Evolutionary conservation across 2,329 filamentous ascomycete genomes (phyloP), one percentile per base, ranked within the genome.

Genomic region (Madurella mycetomatis): DNA sequence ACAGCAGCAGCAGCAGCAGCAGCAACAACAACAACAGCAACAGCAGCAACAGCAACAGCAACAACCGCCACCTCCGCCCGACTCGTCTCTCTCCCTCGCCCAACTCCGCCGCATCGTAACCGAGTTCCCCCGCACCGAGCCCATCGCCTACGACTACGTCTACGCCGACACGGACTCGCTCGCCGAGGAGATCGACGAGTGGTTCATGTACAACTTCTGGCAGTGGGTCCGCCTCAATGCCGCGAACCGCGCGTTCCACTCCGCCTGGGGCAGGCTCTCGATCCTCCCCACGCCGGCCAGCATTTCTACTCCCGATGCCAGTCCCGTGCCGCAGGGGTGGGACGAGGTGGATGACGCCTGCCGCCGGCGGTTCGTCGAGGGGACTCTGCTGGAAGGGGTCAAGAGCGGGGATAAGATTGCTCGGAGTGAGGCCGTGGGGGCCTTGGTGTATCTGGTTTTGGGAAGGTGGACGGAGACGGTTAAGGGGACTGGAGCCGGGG

Each of bases 111-210:
- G 82, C 60, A 81, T 92, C 51, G 86, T 92, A 16, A 82, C 84
- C 58, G 88, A 92, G 55, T 84, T 90, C 62, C 87, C 87, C 15
- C 83, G 82, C 59, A 68, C 78, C 49, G 87, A 91, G 61, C 81
- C 86, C 47, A 76, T 80, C 42, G 83, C 84, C 11, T 99, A 99
- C 75, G 91, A 94, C 57, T 99, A 96, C 68, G 82, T 82, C 59
- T 92, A 92, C 72, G 75, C 81, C 25, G 88, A 92, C 69, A 80
- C 81, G 53, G 85, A 86, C 18, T 76, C 83, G 0, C 86, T 95
- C 63, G 84, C 88, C 16, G 90, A 94, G 60, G 94, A 99, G 75
- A 79, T 99, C 46, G 90, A 97, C 68, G 94, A 99, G 73, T 99
- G 94, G 94, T 99, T 99, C 71, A 85, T 87, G 50, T 96, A 97